Conservation (phyloP, 306 rosid species). For the Aeschynomene evenia region DNA sequence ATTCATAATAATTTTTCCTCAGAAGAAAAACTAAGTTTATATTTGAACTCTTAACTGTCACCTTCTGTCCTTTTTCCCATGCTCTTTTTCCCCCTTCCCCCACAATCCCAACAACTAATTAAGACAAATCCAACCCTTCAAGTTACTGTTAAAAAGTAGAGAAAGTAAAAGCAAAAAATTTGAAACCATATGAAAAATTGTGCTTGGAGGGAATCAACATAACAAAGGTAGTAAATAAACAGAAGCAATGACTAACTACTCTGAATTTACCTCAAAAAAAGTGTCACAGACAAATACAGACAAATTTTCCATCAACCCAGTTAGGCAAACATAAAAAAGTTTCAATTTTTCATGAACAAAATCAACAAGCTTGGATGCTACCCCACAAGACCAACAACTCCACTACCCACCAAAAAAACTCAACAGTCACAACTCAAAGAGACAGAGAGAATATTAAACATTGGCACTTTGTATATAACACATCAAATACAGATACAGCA, state of each 20-base stretch:
- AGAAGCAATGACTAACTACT: slow-evolving; percentile 13
- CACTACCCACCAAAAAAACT: not conserved
- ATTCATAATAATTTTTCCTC: not conserved
- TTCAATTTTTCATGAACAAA: slow-evolving; percentile 24
- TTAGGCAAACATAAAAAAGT: slow-evolving; percentile 27
- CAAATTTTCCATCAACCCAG: slow-evolving; percentile 30
- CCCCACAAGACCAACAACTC: not conserved
- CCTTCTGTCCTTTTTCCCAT: not conserved
- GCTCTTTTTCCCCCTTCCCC: not conserved
- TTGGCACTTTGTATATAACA: not conserved
- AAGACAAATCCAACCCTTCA: slow-evolving; percentile 35
- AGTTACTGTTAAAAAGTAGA: slow-evolving; percentile 27
- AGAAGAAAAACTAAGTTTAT: slow-evolving; percentile 13
- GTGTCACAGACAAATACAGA: slow-evolving; percentile 5
- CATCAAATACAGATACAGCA: not conserved
- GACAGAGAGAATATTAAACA: not conserved
- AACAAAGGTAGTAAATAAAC: not conserved
- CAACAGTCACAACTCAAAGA: not conserved
- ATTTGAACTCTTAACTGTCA: slow-evolving; percentile 11
- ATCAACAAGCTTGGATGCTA: not conserved
- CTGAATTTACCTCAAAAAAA: not conserved
- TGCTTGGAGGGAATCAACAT: slow-evolving; percentile 23
- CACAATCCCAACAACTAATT: slow-evolving; percentile 26
- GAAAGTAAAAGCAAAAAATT: slow-evolving; percentile 29
- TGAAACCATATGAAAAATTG: slow-evolving; percentile 7